Evolutionary conservation across 2,329 filamentous ascomycete genomes (phyloP), one percentile per base, ranked within the genome.

Genomic region (Paecilomyces sp.): DNA sequence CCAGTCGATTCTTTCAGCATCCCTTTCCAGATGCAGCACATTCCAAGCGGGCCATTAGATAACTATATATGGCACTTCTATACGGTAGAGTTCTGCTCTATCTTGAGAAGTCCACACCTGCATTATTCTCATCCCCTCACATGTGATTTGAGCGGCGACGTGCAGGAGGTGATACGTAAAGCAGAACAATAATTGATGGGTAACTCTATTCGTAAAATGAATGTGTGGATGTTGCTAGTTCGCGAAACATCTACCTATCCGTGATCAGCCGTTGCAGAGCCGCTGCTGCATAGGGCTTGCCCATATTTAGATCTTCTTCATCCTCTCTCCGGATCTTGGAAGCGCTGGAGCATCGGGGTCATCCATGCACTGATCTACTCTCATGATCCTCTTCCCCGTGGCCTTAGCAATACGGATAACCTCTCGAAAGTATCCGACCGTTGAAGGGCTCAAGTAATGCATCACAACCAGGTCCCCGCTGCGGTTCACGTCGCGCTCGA

Each of bases 381-480:
- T 79, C 85, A 88, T 88, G 50, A 88, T 77, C 70, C 82, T 78
- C 77, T 87, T 86, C 3, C 86, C 86, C 1, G 81, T 84, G 15
- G 74, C 77, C 77, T 87, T 88, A 28, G 86, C 85, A 61, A 86
- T 81, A 64, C 77, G 76, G 69, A 89, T 89, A 66, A 89, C 87
- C 72, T 88, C 79, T 56, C 79, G 75, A 51, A 89, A 78, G 68
- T 88, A 88, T 60, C 75, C 72, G 13, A 89, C 86, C 0, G 87
- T 90, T 54, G 78, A 81, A 52, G 83, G 80, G 69, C 85, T 87
- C 36, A 89, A 73, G 70, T 88, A 90, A 72, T 90, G 87, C 81
- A 89, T 83, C 12, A 90, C 87, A 0, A 87, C 85, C 56, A 90
- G 74, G 63, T 81, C 80, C 1, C 87, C 87, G 1, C 87, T 87